Percentiles rank a stretch among this genome's conserved stretches.
These are phyloP conservation scores for Psidium guajava DNA, from an alignment of 345 rosid species.

Conservation along the genomic window DNA sequence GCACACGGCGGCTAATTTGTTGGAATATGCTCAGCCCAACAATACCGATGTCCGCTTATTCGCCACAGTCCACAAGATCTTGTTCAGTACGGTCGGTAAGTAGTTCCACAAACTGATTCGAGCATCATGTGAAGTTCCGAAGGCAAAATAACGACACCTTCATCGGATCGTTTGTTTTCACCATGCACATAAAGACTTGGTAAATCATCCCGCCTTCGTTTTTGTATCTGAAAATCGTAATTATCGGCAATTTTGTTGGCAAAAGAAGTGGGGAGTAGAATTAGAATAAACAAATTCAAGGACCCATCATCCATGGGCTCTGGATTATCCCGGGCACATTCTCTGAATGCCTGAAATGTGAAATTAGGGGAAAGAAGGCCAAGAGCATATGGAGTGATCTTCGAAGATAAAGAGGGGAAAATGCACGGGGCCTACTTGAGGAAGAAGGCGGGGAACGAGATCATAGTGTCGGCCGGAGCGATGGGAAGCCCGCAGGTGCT, in stretches of 20 bases:
- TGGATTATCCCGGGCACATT: background rate
- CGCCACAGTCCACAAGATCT: constrained; percentile 56
- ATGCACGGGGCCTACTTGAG: constrained; percentile 32
- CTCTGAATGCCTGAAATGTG: background rate
- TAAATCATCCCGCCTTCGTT: background rate
- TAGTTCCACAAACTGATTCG: background rate
- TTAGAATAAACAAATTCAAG: background rate
- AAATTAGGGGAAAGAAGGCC: constrained; percentile 24
- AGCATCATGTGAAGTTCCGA: background rate
- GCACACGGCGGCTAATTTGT: constrained; percentile 70
- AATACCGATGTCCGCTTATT: constrained; percentile 38
- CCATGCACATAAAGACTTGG: background rate
- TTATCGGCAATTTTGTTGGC: background rate
- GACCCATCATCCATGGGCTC: background rate
- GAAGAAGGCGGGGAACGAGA: constrained; percentile 30
- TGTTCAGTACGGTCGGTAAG: constrained; percentile 34
- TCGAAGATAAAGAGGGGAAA: constrained; percentile 32
- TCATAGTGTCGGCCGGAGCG: constrained; percentile 69
- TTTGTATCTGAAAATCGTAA: background rate
- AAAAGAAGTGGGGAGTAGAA: background rate
- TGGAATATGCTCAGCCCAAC: constrained; percentile 56
- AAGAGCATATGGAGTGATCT: constrained; percentile 60
- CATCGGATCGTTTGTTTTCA: background rate
- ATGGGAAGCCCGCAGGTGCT: constrained; percentile 76
- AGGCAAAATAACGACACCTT: background rate